These are phyloP conservation scores for Aspergillus cavernicola DNA, from an alignment of 495 filamentous ascomycete species.

Conservation along the genomic window DNA sequence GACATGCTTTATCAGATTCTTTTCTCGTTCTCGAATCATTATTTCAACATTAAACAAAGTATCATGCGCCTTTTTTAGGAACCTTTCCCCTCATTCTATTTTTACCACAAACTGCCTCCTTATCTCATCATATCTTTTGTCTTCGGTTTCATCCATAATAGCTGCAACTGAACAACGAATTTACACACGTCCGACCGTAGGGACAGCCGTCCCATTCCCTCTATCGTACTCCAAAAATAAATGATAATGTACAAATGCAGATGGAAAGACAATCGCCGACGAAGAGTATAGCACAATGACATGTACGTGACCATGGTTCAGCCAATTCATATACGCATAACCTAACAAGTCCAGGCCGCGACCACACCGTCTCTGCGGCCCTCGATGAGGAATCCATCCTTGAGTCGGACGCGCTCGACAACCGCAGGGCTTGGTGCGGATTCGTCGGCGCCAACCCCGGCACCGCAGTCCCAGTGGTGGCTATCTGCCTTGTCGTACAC, in stretches of 20 bases:
- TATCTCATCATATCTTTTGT: neutral
- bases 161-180: neutral
- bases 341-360: slow-evolving; percentile 85
- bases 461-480: slow-evolving; percentile 94
- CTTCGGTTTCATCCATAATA: neutral
- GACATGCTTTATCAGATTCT: too few relatives aligned
- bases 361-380: slow-evolving; percentile 85
- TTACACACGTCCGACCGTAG: slow-evolving; percentile 2
- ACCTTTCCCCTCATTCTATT: slow-evolving; percentile 3
- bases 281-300: slow-evolving; percentile 8
- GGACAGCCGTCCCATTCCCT: slow-evolving; percentile 10
- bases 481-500: slow-evolving; percentile 97
- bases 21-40: too few relatives aligned
- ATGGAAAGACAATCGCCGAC: neutral
- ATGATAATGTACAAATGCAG: slow-evolving; percentile 16
- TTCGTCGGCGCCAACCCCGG: slow-evolving; percentile 65
- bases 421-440: slow-evolving; percentile 56
- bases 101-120: too few relatives aligned
- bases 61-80: neutral
- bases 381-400: slow-evolving; percentile 92
- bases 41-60: too few relatives aligned
- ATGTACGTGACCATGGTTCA: neutral
- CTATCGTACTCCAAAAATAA: slow-evolving; percentile 12
- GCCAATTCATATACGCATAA: slow-evolving; percentile 1
- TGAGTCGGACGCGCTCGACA: slow-evolving; percentile 85